Evolutionary conservation across 2,329 filamentous ascomycete species (phyloP).

Genomic region (Neoarthrinium moseri): DNA sequence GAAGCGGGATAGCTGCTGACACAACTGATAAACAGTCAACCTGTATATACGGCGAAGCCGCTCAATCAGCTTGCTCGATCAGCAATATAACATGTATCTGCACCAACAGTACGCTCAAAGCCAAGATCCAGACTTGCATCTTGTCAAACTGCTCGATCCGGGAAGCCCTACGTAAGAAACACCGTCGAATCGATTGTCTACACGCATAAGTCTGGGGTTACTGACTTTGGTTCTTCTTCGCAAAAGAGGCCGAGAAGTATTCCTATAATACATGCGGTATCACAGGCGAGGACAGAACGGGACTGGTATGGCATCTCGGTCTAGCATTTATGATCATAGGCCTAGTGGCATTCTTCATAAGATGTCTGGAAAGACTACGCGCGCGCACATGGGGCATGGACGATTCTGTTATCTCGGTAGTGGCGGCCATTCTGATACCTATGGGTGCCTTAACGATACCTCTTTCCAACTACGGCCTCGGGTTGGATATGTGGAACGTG

Average conservation of each 20-base stretch:
- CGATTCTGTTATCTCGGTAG: neutral
- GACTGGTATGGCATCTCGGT: conserved; percentile 6
- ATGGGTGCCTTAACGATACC: conserved; percentile 2
- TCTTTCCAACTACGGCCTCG: neutral
- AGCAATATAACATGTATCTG: conserved; percentile 2
- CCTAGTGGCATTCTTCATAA: neutral
- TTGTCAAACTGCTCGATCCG: conserved; percentile 4
- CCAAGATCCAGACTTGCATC: neutral
- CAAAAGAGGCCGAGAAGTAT: conserved; percentile 1
- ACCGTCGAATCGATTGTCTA: neutral
- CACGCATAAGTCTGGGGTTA: neutral
- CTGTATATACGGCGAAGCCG: neutral
- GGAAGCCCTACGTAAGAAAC: conserved; percentile 1
- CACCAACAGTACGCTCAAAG: conserved; percentile 1
- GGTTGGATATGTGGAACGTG: conserved; percentile 3
- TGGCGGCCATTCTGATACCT: neutral
- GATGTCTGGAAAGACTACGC: conserved; percentile 1
- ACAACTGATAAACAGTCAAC: neutral
- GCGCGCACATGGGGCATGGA: conserved; percentile 3
- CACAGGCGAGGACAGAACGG: neutral
- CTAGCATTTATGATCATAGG: conserved; percentile 4
- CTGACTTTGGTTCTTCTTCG: neutral
- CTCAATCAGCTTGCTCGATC: neutral
- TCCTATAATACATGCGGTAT: neutral
- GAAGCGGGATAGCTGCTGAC: neutral